Evolutionary conservation across 495 filamentous ascomycete species (phyloP).

Genomic region (Letharia lupina): DNA sequence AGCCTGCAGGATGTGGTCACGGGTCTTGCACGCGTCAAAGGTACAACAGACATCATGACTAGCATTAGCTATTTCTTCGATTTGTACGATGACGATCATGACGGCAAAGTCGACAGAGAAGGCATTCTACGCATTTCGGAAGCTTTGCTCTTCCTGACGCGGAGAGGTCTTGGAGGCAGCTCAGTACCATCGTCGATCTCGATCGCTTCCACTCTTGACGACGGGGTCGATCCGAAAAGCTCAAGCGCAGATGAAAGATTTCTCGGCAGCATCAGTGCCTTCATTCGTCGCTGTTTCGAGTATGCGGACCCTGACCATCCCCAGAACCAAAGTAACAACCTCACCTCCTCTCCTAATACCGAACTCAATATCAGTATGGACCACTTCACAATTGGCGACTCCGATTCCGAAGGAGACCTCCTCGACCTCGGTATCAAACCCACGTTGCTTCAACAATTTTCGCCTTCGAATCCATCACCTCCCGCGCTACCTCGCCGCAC

Average conservation of each 20-base stretch:
- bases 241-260: conserved; percentile 67
- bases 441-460: conserved; percentile 18
- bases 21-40: conserved; percentile 82
- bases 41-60: conserved; percentile 89
- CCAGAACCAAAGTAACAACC: conserved; percentile 39
- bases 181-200: conserved; percentile 43
- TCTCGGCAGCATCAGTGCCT: conserved; percentile 82
- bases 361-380: conserved; percentile 40
- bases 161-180: conserved; percentile 70
- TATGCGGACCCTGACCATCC: conserved; percentile 91
- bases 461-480: conserved; percentile 13
- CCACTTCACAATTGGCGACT: conserved; percentile 72
- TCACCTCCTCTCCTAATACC: conserved; percentile 15
- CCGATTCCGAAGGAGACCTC: conserved; percentile 62
- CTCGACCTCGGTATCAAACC: conserved; percentile 45
- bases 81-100: conserved; percentile 85
- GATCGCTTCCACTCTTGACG: conserved; percentile 27
- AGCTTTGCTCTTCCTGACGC: conserved; percentile 83
- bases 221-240: conserved; percentile 27
- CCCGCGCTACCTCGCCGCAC: conserved; percentile 17
- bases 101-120: conserved; percentile 92
- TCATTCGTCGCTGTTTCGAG: conserved; percentile 94
- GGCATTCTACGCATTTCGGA: conserved; percentile 93
- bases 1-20: conserved; percentile 85
- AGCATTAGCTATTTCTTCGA: conserved; percentile 97